phyloP scores from a whole-genome alignment of 352 stramenopile genomes.

The Phytophthora vignae region DNA sequence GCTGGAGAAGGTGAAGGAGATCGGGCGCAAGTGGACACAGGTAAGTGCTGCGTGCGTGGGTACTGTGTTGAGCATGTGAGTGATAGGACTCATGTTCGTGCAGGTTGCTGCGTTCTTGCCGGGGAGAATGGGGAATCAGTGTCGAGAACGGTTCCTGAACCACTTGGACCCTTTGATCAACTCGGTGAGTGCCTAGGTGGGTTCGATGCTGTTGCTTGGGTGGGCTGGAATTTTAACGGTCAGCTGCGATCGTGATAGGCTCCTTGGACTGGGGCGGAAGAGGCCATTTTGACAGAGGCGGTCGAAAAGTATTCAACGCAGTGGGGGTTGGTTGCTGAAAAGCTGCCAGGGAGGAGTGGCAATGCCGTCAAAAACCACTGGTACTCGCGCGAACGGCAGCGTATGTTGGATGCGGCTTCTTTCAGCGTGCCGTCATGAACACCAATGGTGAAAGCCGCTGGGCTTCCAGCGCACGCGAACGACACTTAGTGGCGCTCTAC shows the following conservation, averaged over 20 bases:
- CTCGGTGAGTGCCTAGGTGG: conserved; percentile 34
- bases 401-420: conserved; percentile 17
- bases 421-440: neutral
- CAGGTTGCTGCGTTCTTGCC: conserved; percentile 70
- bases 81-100: neutral
- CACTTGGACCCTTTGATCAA: conserved; percentile 58
- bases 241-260: conserved; percentile 28
- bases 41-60: conserved; percentile 24
- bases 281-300: conserved; percentile 37
- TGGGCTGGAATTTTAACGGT: conserved; percentile 2
- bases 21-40: conserved; percentile 69
- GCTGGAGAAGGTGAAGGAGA: conserved; percentile 45
- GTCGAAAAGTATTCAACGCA: conserved; percentile 41
- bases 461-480: too few relatives aligned
- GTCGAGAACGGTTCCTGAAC: conserved; percentile 76
- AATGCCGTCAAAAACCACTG: conserved; percentile 83
- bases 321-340: conserved; percentile 57
- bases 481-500: too few relatives aligned
- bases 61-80: neutral
- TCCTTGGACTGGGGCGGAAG: conserved; percentile 61
- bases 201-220: neutral
- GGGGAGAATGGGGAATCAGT: conserved; percentile 72
- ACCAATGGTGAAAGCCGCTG: too few relatives aligned
- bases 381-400: conserved; percentile 39
- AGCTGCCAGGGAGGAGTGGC: conserved; percentile 57